Percentiles rank a stretch among this genome's conserved stretches.
Conservation (phyloP, 2,329 filamentous ascomycete genomes). For the Aspergillus sojae region DNA sequence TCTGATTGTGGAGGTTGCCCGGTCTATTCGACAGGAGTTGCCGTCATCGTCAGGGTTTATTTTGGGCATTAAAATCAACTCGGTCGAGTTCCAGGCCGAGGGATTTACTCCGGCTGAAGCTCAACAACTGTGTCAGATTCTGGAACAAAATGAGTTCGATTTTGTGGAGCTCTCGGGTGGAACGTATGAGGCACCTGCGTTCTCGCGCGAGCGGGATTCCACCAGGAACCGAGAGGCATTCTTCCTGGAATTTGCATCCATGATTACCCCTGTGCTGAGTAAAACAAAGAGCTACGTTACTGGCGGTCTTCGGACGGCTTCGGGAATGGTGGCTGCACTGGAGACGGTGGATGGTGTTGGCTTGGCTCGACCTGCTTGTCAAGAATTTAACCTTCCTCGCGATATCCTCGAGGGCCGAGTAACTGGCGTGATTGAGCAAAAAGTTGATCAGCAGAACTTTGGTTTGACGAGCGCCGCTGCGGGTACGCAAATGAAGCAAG, state of each 20-base stretch:
- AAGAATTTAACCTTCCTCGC: conserved; percentile 48
- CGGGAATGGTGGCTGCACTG: conserved; percentile 62
- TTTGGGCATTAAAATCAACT: conserved; percentile 62
- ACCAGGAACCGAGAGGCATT: conserved; percentile 61
- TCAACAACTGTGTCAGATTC: conserved; percentile 41
- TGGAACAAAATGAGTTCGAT: conserved; percentile 38
- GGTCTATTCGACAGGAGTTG: conserved; percentile 29
- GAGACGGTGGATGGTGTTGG: conserved; percentile 63
- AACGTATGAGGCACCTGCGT: conserved; percentile 59
- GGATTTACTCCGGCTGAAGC: conserved; percentile 53
- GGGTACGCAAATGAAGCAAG: conserved; percentile 55
- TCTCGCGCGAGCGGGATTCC: conserved; percentile 56
- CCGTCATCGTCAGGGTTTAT: conserved; percentile 40
- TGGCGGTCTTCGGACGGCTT: conserved; percentile 58
- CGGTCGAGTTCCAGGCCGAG: conserved; percentile 57
- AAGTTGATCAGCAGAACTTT: conserved; percentile 57
- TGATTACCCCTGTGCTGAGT: conserved; percentile 50
- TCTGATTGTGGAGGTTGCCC: conserved; percentile 59
- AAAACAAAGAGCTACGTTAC: conserved; percentile 63
- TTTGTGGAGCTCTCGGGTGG: conserved; percentile 64
- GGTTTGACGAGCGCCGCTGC: conserved; percentile 50
- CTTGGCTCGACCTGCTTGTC: conserved; percentile 56
- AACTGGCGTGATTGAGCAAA: conserved; percentile 51
- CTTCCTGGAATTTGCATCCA: conserved; percentile 63
- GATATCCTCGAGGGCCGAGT: conserved; percentile 41